Evolutionary conservation across 176 grass and related monocot genomes (phyloP), one percentile per base, ranked within the genome.

Genomic region (Otatea glauca): DNA sequence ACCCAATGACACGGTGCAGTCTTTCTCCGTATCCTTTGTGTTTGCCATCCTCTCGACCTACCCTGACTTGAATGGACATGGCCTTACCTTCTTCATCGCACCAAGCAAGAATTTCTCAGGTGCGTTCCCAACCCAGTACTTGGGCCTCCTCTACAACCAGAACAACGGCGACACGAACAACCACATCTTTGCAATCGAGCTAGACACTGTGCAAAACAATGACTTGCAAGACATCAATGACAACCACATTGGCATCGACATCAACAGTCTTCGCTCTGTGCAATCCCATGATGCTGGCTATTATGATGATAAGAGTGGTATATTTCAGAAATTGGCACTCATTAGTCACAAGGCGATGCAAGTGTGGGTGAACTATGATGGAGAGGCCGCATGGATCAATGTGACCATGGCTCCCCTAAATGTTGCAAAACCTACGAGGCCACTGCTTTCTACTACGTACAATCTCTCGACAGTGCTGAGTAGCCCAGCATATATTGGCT

Each of bases 301-400:
- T 37, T 78, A 77, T 13, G 37, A 78, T 32, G 70, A 68, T 11
- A 64, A 4, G n/a, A 51, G 16, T 18, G 27, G 55, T 24, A 42
- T 5, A 2, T 81, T 77, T 34, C 38, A 71, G 10, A 51, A 70
- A 4, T 23, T 90, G 4, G 54, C 43, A 27, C 88, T 90, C 5
- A 9, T 20, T 41, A 43, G 54, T 3, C 41, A 32, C 10, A 13
- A 86, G 2, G 24, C 32, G 2, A 86, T 86, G 51, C 83, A 86
- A 66, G 88, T 78, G 20, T 90, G 84, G 88, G 58, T 90, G 15
- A 74, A 86, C 9, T 90, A 83, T 2, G 34, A 72, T 41, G 47
- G 66, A 23, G 13, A 60, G 1, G 4, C 17, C 20, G 83, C 61
- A 73, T 34, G n/a, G 13, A 75, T 83, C 17, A 74, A 61, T 23